Base-by-base conservation (phyloP, 768 basidiomycete species). In the Lactarius pseudohatsudake region DNA sequence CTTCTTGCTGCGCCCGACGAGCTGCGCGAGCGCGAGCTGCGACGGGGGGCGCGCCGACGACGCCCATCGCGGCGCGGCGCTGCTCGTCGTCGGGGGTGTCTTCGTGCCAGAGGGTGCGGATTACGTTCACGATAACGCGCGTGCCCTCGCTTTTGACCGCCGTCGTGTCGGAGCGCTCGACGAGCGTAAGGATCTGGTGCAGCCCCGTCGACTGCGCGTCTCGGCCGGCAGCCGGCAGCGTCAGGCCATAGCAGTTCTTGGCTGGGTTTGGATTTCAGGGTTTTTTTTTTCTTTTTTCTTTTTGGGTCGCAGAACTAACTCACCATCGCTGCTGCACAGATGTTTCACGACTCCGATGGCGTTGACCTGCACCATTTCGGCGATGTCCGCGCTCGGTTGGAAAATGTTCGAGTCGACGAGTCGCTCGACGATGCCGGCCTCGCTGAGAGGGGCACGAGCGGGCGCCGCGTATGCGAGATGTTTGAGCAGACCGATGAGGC, bases 291-390 rank as follows among this genome's bases (percentile, higher is more conserved):
- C 1, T 53, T 53, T n/a, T n/a, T 50, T 22, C 20, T 2, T 4
- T 11, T n/a, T 9, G 26, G 50, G 13, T 6, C 13, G 20, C 28
- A 15, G 16, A 76, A 53, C 86, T 72, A 76, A 53, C 86, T 72
- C 74, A 96, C 93, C 80, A 73, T 85, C 88, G 43, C 84, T 84
- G 69, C 84, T 87, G 73, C 91, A 94, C 62, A 98, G 81, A 74
- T 96, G 92, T 76, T 98, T 99, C 20, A 89, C 85, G 9, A 94
- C 83, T 1, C 94, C 94, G 59, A 98, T 90, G 0, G 92, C 92
- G 57, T 87, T 87, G 7, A 94, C 81, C 76, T 98, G 96, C 1
- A 98, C 86, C 28, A 92, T 84, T 62, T 94, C 90, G 7, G 90
- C 88, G 82, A 94, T 87, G 59, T 96, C 92, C n/a, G 84, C 77